These are phyloP conservation scores for Termitomyces sp. DNA, from an alignment of 768 basidiomycete species.

Conservation along the genomic window DNA sequence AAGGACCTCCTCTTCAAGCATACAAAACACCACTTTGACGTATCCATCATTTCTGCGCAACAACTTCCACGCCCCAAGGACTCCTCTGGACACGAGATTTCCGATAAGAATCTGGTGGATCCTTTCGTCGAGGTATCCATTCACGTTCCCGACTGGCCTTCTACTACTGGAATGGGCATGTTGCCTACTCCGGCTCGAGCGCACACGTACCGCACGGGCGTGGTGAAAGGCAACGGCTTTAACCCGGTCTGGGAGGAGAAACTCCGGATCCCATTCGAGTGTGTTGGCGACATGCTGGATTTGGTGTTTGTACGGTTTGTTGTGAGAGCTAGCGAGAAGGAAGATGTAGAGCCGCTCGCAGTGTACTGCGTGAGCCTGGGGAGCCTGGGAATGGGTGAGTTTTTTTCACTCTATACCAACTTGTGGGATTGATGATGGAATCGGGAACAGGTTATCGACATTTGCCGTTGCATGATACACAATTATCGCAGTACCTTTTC, in stretches of 20 bases:
- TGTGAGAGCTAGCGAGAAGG: constrained; percentile 61
- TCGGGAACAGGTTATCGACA: constrained; percentile 77
- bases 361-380: constrained; percentile 74
- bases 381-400: constrained; percentile 65
- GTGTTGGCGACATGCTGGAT: constrained; percentile 74
- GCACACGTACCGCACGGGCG: constrained; percentile 52
- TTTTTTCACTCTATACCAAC: neutral
- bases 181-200: constrained; percentile 28
- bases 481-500: constrained; percentile 87
- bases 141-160: constrained; percentile 73
- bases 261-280: constrained; percentile 68
- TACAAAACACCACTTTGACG: constrained; percentile 56
- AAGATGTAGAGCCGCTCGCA: constrained; percentile 62
- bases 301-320: constrained; percentile 82
- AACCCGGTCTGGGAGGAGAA: constrained; percentile 86
- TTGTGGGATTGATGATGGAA: neutral
- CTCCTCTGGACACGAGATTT: constrained; percentile 56
- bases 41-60: constrained; percentile 50
- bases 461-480: constrained; percentile 85
- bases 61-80: constrained; percentile 81
- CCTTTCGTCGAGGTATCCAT: constrained; percentile 70
- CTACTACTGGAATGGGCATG: constrained; percentile 2
- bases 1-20: constrained; percentile 56
- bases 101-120: constrained; percentile 51
- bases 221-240: constrained; percentile 86